A percentile compares a stretch with the other conserved stretches of the same genome.
phyloP scores from a whole-genome alignment of 306 rosid genomes.

The Vicia villosa region DNA sequence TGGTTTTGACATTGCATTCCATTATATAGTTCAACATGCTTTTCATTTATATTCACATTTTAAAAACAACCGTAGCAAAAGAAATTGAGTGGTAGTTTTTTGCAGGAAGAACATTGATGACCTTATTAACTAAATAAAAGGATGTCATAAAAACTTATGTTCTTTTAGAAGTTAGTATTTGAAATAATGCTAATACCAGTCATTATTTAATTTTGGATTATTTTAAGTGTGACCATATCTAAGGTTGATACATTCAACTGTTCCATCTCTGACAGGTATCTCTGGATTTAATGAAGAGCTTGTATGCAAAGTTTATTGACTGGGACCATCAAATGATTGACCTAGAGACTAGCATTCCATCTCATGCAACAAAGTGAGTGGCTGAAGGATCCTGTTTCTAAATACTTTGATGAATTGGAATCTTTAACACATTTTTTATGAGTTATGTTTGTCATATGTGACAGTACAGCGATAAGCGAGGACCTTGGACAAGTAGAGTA shows the following conservation, averaged over 20 bases:
- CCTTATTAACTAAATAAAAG: conserved; percentile 28
- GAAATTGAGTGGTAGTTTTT: conserved; percentile 29
- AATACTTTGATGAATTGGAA: conserved; percentile 26
- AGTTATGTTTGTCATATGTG: conserved; percentile 62
- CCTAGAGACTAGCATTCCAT: conserved; percentile 76
- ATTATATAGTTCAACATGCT: conserved; percentile 30
- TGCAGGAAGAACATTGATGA: conserved; percentile 25
- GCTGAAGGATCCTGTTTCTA: conserved; percentile 30
- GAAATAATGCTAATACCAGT: conserved; percentile 3
- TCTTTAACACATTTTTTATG: conserved; percentile 36
- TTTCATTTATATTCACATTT: conserved; percentile 28
- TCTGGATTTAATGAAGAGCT: conserved; percentile 92
- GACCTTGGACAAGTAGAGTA: conserved; percentile 99
- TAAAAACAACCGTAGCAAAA: neutral
- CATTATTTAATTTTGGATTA: conserved; percentile 29
- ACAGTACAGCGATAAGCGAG: conserved; percentile 99
- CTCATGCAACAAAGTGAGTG: conserved; percentile 97
- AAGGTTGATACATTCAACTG: conserved; percentile 33
- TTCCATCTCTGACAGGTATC: conserved; percentile 73
- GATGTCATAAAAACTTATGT: conserved; percentile 29
- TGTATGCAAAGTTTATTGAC: conserved; percentile 97
- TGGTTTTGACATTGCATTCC: conserved; percentile 26
- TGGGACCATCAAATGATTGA: conserved; percentile 93
- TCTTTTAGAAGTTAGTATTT: conserved; percentile 6
- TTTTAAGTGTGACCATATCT: conserved; percentile 23